Evolutionary conservation across 192 early-diverging fungal species (phyloP), one percentile per base, ranked within the genome.

Genomic region (Umbelopsis sp.): DNA sequence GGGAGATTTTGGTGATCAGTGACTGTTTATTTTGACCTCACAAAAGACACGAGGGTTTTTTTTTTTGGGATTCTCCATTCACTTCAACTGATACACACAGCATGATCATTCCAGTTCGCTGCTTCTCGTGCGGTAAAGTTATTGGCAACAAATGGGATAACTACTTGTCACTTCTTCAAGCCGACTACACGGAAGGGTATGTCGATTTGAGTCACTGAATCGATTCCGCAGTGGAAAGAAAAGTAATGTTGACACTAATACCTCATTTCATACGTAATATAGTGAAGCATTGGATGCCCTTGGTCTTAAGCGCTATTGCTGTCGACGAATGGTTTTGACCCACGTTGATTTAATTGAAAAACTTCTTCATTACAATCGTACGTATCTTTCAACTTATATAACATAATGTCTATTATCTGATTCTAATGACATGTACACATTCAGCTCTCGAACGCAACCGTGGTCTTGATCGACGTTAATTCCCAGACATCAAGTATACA

Each of bases 321-420:
- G 97, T 83, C 88, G 97, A 45, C 87, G 97, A 71, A 99, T 99
- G 97, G 90, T 99, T 10, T 82, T 99, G 32, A 98, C 97, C 8
- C 97, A 99, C 82, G 95, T 97, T 31, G 97, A 99, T 77, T 81
- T 99, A 73, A 99, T 99, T 73, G 95, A 98, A 78, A 99, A 99
- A 83, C 85, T 99, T n/a, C 77, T 99, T 69, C 94, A 96, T 79
- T 98, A 94, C 79, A 93, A 93, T 74, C 88, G 87, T 85, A 89
- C 82, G 87, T 81, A 38, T 20, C 44, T 49, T 24, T 44, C 26
- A 16, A 34, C 25, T 2, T 7, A 62, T 47, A 9, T 29, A 59
- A 26, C 31, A 4, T 9, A 1, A 62, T 2, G 4, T n/a, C 11
- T 2, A 4, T n/a, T 14, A 34, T 4, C 56, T 62, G 20, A 62